A percentile compares a stretch with the other conserved stretches of the same genome.
These are phyloP conservation scores for Cercospora sojina DNA, from an alignment of 2,329 filamentous ascomycete species.

Conservation along the genomic window DNA sequence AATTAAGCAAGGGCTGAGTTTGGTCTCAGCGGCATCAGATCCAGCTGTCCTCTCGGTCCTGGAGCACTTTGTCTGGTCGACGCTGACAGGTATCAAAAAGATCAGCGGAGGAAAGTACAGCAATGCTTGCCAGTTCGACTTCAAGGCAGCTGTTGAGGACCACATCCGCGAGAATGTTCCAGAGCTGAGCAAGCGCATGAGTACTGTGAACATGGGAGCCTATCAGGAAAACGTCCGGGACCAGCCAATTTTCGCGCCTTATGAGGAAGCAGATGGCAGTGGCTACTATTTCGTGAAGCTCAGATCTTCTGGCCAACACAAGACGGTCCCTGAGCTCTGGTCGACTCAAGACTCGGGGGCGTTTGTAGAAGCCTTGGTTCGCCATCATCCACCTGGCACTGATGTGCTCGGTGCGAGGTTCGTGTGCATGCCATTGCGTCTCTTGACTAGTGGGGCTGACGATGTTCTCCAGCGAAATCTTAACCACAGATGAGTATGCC, in stretches of 20 bases:
- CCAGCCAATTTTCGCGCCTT: not conserved
- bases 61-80: not conserved
- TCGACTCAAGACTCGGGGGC: not conserved
- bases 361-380: not conserved
- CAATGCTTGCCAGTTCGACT: not conserved
- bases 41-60: not conserved
- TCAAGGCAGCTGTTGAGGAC: not conserved
- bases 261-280: not conserved
- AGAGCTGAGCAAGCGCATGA: not conserved
- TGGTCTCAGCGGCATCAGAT: not conserved
- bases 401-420: not conserved
- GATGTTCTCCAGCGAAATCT: not conserved
- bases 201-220: not conserved
- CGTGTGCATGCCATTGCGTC: not conserved
- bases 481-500: not conserved
- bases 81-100: not conserved
- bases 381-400: not conserved
- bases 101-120: not conserved
- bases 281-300: not conserved
- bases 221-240: not conserved
- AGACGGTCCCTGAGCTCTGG: not conserved
- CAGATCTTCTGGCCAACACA: not conserved
- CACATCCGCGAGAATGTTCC: not conserved
- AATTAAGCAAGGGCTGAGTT: not conserved
- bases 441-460: not conserved